Evolutionary conservation across 2,329 filamentous ascomycete species (phyloP), one percentile per base, ranked within the genome.

Genomic region (Trichoderma sp.): DNA sequence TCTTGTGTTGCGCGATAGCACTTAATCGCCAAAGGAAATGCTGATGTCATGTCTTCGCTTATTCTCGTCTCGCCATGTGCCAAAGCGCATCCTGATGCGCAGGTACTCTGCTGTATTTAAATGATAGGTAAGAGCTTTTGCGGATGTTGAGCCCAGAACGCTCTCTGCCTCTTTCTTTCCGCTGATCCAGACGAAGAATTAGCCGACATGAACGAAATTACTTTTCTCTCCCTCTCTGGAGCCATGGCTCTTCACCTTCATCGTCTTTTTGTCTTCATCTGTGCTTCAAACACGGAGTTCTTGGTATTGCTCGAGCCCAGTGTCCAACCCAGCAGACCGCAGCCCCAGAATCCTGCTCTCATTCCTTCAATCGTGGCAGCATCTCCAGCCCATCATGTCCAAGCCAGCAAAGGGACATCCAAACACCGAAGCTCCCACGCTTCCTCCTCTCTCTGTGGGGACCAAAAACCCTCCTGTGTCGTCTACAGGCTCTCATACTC

Each of bases 361-460:
- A 21, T 35, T 73, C 27, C 38, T 38, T 56, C 41, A 71, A 5
- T 21, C n/a, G 11, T 62, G 24, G 29, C 50, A 63, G 21, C 66
- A 33, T 12, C 45, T 21, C 31, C 50, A 38, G 21, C 31, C 35
- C 27, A 50, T 63, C 75, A 78, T 78, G 76, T 71, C 78, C 18
- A 74, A 76, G 24, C 62, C 56, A 31, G 14, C 27, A 66, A 73
- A 73, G 63, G n/a, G 65, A 41, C 38, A 63, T 38, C 33, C 63
- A 27, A 35, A 4, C n/a, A 65, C n/a, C 4, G 74, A 73, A 11
- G 63, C 76, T 53, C 74, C 77, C 27, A 71, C 71, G 6, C 64
- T 77, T 18, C 75, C 78, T n/a, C 76, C 76, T 31, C 64, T 77
- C 8, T 69, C 74, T 18, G 50, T 69, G 4, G 53, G 21, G 53